Evolutionary conservation across 1,139 yeast genomes (phyloP).

Genomic region (Entelexis sorbosivorans): DNA sequence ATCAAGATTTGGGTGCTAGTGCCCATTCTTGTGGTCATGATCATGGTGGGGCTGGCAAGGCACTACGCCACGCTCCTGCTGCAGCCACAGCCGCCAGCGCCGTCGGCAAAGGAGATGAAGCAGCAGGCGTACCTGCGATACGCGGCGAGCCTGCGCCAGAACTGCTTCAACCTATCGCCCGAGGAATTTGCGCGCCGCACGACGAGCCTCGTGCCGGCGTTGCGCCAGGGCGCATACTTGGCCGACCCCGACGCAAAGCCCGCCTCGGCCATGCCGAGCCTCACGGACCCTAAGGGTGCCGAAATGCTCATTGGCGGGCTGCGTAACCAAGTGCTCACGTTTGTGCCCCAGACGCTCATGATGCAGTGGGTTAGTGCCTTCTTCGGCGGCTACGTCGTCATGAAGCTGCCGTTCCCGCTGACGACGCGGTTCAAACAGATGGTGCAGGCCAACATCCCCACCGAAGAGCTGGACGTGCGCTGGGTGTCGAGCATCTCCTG

Average conservation of each 20-base stretch:
- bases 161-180: slow-evolving; percentile 39
- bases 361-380: slow-evolving; percentile 96
- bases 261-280: slow-evolving; percentile 39
- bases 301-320: slow-evolving; percentile 74
- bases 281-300: slow-evolving; percentile 57
- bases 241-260: slow-evolving; percentile 40
- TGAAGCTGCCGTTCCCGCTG: slow-evolving; percentile 70
- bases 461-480: slow-evolving; percentile 75
- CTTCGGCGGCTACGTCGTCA: slow-evolving; percentile 82
- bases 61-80: slow-evolving; percentile 55
- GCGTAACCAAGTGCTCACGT: slow-evolving; percentile 69
- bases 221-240: slow-evolving; percentile 44
- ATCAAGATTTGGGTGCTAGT: slow-evolving; percentile 81
- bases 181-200: slow-evolving; percentile 43
- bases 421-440: slow-evolving; percentile 83
- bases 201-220: slow-evolving; percentile 35
- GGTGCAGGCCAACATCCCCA: slow-evolving; percentile 80
- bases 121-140: slow-evolving; percentile 48
- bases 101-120: slow-evolving; percentile 42
- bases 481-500: slow-evolving; percentile 97
- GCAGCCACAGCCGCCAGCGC: slow-evolving; percentile 47
- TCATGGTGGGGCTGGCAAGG: slow-evolving; percentile 73
- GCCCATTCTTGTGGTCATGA: slow-evolving; percentile 86
- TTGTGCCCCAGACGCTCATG: slow-evolving; percentile 80
- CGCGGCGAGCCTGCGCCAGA: slow-evolving; percentile 43